These are phyloP conservation scores for Aspergillus brasiliensis DNA, from an alignment of 2,329 filamentous ascomycete genomes.

Conservation along the genomic window DNA sequence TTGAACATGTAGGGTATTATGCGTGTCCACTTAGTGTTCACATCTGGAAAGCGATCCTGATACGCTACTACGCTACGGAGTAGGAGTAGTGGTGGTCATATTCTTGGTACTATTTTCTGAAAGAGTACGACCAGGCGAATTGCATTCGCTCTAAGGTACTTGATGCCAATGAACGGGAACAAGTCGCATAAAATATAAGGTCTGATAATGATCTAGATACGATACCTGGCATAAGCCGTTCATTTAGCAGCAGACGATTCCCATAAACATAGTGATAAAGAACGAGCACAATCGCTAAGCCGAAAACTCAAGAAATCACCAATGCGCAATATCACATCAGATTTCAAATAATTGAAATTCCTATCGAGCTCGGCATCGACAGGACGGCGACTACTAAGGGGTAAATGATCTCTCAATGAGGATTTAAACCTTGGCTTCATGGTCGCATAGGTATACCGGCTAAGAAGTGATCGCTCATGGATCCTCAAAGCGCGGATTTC, in stretches of 20 bases:
- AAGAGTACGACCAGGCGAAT: too few species aligned
- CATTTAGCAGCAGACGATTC: not conserved
- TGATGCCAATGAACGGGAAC: not conserved
- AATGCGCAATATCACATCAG: not conserved
- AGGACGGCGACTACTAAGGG: not conserved
- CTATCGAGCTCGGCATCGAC: not conserved
- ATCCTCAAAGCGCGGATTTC: slow-evolving; percentile 3
- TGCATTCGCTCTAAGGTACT: not conserved
- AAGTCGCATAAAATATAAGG: not conserved
- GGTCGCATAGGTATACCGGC: not conserved
- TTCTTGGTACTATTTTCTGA: too few species aligned
- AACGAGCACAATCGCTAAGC: not conserved
- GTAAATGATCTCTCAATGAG: not conserved
- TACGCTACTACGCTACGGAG: too few species aligned
- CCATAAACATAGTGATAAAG: not conserved
- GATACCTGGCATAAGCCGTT: not conserved
- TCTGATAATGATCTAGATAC: not conserved
- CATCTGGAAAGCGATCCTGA: too few species aligned
- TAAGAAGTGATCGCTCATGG: not conserved
- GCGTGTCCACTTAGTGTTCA: too few species aligned
- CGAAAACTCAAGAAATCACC: not conserved
- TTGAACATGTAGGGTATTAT: not conserved
- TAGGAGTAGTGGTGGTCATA: too few species aligned
- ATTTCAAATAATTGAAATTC: not conserved
- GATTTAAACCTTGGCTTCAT: not conserved